Base-by-base conservation (phyloP, 768 basidiomycete genomes). In the Tylopilus rubrobrunneus region DNA sequence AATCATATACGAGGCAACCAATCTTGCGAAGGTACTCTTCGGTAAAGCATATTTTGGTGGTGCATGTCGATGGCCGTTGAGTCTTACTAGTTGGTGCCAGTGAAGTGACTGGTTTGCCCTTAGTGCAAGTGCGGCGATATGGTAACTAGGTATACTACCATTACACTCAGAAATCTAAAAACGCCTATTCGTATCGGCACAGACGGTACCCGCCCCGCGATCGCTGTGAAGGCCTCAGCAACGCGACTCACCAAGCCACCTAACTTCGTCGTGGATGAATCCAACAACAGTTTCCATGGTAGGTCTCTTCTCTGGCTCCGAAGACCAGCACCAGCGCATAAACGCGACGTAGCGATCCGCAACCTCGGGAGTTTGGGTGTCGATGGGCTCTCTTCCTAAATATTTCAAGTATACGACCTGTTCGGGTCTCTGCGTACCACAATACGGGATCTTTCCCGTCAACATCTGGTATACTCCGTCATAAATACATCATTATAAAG, bases 401-500 rank as follows among this genome's bases (percentile, higher is more conserved):
- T 44, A 50, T 17, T 59, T 59, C 40, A 59, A 10, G 36, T 59
- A 59, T 7, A 59, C 57, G 19, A 59, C 52, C 27, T 59, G 58
- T 40, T 59, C 57, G 2, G 45, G 2, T 10, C 58, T 36, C 31
- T 47, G 54, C 1, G 58, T 59, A 0, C 44, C 45, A 15, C 51
- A 59, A 23, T 59, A 59, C 7, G 58, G 58, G 5, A 49, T 19
- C 2, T 14, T 33, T 28, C 58, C 45, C 4, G 58, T 50, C 12
- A 59, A 48, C 36, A 59, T 17, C 58, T 59, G n/a, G 4, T 34
- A 10, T 4, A 31, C 7, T 3, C n/a, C 7, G 19, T 56, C 25
- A 11, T 19, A 40, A 12, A 3, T 19, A 19, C 19, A 19, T 2
- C 3, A 15, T 19, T 9, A 31, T 2, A 2, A 21, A 8, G 15